Evolutionary conservation across 805 yeast species (phyloP).

Genomic region (Sungouiella thailandica): DNA sequence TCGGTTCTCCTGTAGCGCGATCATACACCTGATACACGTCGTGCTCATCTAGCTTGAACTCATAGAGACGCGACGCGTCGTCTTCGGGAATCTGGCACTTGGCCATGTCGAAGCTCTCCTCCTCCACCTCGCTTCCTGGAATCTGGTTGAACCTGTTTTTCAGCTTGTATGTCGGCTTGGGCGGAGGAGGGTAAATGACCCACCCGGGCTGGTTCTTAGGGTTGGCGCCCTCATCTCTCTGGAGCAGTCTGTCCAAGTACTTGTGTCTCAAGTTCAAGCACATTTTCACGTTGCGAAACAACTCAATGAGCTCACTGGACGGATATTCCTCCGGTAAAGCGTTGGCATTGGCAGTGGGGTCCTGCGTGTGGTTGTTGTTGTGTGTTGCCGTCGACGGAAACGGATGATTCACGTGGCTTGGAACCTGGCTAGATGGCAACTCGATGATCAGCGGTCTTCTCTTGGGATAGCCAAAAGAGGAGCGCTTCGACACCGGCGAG

Average conservation of each 20-base stretch:
- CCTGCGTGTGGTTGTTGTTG: conserved; percentile 14
- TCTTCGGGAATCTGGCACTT: conserved; percentile 51
- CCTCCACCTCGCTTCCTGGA: conserved; percentile 27
- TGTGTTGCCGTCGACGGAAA: conserved; percentile 15
- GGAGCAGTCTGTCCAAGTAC: conserved; percentile 68
- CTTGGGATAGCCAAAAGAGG: conserved; percentile 26
- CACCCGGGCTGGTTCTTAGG: conserved; percentile 76
- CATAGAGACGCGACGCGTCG: conserved; percentile 29
- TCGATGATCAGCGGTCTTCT: conserved; percentile 38
- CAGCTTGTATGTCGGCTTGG: conserved; percentile 76
- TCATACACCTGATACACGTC: conserved; percentile 67
- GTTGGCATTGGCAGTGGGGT: conserved; percentile 9
- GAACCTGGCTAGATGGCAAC: conserved; percentile 20
- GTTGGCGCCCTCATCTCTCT: conserved; percentile 60
- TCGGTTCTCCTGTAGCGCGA: conserved; percentile 22
- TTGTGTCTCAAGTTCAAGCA: conserved; percentile 74
- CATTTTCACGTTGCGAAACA: conserved; percentile 55
- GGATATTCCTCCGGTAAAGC: conserved; percentile 50
- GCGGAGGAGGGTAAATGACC: conserved; percentile 90
- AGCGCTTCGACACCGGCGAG: conserved; percentile 26
- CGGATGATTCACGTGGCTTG: conserved; percentile 12
- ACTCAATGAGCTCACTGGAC: conserved; percentile 60
- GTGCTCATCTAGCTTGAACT: conserved; percentile 48
- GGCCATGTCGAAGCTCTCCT: conserved; percentile 55
- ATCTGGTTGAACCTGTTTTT: conserved; percentile 47